Percentiles rank a stretch among this genome's conserved stretches.
Evolutionary conservation across 345 rosid genomes (phyloP).

Genomic region (Gossypium herbaceum): DNA sequence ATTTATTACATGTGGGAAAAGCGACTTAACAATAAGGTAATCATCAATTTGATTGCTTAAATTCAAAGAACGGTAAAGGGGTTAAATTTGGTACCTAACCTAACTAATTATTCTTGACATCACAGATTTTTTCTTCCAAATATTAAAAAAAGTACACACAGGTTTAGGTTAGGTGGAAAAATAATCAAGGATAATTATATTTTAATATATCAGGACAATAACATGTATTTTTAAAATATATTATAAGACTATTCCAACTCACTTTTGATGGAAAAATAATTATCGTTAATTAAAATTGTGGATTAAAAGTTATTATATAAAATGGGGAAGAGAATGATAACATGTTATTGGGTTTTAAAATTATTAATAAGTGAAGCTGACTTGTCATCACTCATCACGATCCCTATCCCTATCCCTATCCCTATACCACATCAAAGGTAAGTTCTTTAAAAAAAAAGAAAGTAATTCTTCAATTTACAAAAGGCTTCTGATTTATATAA

Average conservation of each 20-base stretch:
- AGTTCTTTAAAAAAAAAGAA: background rate
- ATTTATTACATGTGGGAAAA: background rate
- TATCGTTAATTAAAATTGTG: no score
- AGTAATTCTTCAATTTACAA: no score
- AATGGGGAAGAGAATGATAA: no score
- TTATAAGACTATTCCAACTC: no score
- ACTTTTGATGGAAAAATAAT: no score
- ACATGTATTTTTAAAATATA: no score
- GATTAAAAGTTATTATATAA: no score
- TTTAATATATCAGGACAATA: no score
- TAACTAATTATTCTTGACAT: background rate
- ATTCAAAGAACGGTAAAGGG: background rate
- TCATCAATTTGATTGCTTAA: constrained; percentile 1
- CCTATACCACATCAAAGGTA: background rate
- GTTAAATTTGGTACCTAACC: background rate
- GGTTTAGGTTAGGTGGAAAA: background rate
- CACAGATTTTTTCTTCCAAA: background rate
- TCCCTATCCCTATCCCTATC: background rate
- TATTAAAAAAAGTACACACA: background rate
- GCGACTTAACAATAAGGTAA: background rate
- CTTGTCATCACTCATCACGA: background rate
- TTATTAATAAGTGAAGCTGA: background rate
- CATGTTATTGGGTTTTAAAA: no score
- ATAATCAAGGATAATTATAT: no score
- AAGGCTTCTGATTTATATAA: no score